These are phyloP conservation scores for Fusarium domesticum DNA, from an alignment of 2,329 filamentous ascomycete species.

Conservation along the genomic window DNA sequence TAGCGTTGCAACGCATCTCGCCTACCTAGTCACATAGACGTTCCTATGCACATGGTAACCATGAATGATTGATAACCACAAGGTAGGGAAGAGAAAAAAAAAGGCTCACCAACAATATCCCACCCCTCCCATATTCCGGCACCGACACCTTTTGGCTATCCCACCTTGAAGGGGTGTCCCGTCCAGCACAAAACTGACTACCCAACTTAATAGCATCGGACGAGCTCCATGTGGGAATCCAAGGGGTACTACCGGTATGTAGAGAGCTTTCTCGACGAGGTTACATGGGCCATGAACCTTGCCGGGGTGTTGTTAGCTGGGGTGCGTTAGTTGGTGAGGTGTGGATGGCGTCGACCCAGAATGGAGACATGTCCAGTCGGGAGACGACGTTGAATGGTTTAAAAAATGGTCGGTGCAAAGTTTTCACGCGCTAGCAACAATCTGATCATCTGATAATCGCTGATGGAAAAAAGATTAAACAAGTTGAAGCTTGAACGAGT, in stretches of 20 bases:
- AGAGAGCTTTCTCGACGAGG: too few relatives aligned
- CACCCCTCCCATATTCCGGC: background rate
- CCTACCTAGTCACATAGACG: background rate
- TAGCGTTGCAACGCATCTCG: slow-evolving; percentile 2
- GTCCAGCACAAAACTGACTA: background rate
- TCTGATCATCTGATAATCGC: background rate
- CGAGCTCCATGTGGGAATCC: too few relatives aligned
- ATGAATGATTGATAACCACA: too few relatives aligned
- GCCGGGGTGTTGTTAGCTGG: background rate
- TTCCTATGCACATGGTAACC: too few relatives aligned
- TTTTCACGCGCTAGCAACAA: background rate
- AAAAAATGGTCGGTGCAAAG: background rate
- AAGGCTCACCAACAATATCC: background rate
- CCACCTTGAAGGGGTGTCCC: background rate
- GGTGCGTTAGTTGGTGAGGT: background rate
- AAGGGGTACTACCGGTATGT: too few relatives aligned
- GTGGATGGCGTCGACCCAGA: background rate
- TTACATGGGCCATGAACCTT: background rate
- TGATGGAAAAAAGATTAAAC: background rate
- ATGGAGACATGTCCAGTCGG: background rate
- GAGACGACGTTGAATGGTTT: background rate
- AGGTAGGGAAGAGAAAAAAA: background rate
- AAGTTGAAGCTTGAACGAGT: background rate
- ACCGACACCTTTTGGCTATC: background rate
- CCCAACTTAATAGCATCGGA: too few relatives aligned